A percentile compares a stretch with the other conserved stretches of the same genome.
These are phyloP conservation scores for Apium graveolens DNA, from an alignment of 129 eudicot species.

Conservation along the genomic window DNA sequence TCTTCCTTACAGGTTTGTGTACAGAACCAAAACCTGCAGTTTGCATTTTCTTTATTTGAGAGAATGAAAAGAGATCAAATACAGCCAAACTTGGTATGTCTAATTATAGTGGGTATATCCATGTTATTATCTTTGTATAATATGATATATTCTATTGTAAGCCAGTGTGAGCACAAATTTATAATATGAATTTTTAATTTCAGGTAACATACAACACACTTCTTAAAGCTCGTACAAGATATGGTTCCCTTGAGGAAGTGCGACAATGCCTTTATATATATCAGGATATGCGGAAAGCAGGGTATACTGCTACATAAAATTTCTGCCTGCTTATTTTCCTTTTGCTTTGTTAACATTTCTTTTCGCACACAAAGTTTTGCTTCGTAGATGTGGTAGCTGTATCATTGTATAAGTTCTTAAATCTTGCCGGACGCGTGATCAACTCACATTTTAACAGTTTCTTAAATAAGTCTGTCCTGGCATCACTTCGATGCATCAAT, in stretches of 20 bases:
- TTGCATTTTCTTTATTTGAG: constrained; percentile 64
- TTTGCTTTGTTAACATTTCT: neutral
- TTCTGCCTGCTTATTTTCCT: neutral
- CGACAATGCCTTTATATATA: constrained; percentile 82
- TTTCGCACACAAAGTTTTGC: neutral
- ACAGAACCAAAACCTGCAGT: constrained; percentile 38
- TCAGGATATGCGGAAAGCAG: constrained; percentile 94
- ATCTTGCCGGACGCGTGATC: neutral
- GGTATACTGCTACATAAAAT: constrained; percentile 30
- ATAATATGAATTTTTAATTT: constrained; percentile 15
- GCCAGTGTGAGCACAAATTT: neutral
- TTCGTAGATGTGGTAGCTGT: neutral
- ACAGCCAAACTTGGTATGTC: constrained; percentile 73
- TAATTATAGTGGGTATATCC: constrained; percentile 5
- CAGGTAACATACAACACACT: constrained; percentile 92
- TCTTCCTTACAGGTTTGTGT: constrained; percentile 65
- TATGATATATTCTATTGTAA: neutral
- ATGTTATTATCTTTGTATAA: constrained; percentile 5
- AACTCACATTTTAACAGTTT: neutral
- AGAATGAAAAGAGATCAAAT: constrained; percentile 73
- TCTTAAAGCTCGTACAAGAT: constrained; percentile 75
- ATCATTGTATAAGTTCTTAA: neutral
- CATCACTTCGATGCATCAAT: neutral
- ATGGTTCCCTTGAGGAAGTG: constrained; percentile 75
- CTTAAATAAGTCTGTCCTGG: neutral